Percentiles rank a stretch among this genome's conserved stretches.
Evolutionary conservation across 2,329 filamentous ascomycete genomes (phyloP).

Genomic region (Sphaceloma murrayae): DNA sequence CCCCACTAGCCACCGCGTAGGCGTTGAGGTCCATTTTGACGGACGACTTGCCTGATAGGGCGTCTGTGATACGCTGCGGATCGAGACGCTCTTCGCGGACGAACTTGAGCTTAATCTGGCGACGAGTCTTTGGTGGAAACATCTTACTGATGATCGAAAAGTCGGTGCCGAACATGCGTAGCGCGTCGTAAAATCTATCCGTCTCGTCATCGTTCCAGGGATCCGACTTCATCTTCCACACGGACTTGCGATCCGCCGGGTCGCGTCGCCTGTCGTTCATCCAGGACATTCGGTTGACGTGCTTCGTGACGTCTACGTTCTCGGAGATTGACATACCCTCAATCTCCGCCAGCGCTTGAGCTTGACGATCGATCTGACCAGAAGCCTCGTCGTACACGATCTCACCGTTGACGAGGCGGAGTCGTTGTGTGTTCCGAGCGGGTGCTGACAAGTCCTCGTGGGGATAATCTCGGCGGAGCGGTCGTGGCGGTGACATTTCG

Average conservation of each 20-base stretch:
- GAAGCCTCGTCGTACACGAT: conserved; percentile 63
- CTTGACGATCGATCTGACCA: conserved; percentile 58
- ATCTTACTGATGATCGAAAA: conserved; percentile 70
- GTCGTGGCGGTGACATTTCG: conserved; percentile 24
- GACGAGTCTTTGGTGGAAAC: conserved; percentile 61
- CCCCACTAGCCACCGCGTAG: conserved; percentile 33
- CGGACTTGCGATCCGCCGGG: conserved; percentile 36
- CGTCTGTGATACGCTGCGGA: conserved; percentile 53
- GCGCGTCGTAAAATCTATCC: conserved; percentile 63
- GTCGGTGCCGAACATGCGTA: conserved; percentile 71
- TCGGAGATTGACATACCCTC: conserved; percentile 41
- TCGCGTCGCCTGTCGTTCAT: conserved; percentile 50
- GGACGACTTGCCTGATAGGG: conserved; percentile 41
- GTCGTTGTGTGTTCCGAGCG: conserved; percentile 35
- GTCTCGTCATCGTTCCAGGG: conserved; percentile 64
- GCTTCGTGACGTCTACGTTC: conserved; percentile 67
- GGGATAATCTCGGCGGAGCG: no score
- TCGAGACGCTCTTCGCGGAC: conserved; percentile 65
- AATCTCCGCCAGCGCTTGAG: conserved; percentile 47
- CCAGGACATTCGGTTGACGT: conserved; percentile 60
- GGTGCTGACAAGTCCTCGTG: no score
- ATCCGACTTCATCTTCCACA: conserved; percentile 44
- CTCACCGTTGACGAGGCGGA: conserved; percentile 59
- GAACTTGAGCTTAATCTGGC: conserved; percentile 74
- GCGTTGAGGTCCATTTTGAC: conserved; percentile 33